phyloP scores from a whole-genome alignment of 2,329 filamentous ascomycete genomes.

The Domatiomyces globalis region DNA sequence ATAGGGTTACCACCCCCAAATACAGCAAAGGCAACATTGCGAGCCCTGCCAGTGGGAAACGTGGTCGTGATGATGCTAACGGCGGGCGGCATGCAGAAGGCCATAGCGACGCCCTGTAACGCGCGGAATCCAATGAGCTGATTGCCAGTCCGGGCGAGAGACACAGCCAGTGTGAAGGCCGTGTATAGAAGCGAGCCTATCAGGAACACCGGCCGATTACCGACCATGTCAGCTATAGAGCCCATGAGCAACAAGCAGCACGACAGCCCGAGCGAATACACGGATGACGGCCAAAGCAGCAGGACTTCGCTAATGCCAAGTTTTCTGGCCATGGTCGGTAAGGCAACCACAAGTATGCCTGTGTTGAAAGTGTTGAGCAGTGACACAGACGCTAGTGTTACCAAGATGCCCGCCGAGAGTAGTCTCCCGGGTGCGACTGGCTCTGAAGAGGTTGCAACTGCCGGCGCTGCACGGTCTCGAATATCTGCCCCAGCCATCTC shows the following conservation, averaged over 20 bases:
- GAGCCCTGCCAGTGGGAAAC: slow-evolving; percentile 31
- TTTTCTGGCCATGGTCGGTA: slow-evolving; percentile 18
- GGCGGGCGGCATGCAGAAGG: slow-evolving; percentile 36
- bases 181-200: slow-evolving; percentile 33
- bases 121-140: slow-evolving; percentile 36
- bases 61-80: slow-evolving; percentile 37
- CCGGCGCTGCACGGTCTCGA: too few species aligned
- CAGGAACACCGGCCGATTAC: slow-evolving; percentile 34
- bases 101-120: slow-evolving; percentile 33
- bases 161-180: slow-evolving; percentile 32
- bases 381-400: too few species aligned
- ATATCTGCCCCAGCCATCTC: too few species aligned
- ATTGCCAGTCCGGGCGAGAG: slow-evolving; percentile 25
- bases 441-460: too few species aligned
- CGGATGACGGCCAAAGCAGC: slow-evolving; percentile 24
- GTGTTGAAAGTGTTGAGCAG: too few species aligned
- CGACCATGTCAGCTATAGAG: slow-evolving; percentile 38
- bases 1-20: slow-evolving; percentile 39
- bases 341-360: slow-evolving; percentile 16
- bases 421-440: too few species aligned
- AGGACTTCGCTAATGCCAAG: slow-evolving; percentile 14
- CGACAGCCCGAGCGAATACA: slow-evolving; percentile 31
- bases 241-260: slow-evolving; percentile 38
- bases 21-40: slow-evolving; percentile 40
- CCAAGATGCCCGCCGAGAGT: too few species aligned